A percentile compares a stretch with the other conserved stretches of the same genome.
Evolutionary conservation across 2,329 filamentous ascomycete genomes (phyloP).

Genomic region (Fusarium miscanthi): DNA sequence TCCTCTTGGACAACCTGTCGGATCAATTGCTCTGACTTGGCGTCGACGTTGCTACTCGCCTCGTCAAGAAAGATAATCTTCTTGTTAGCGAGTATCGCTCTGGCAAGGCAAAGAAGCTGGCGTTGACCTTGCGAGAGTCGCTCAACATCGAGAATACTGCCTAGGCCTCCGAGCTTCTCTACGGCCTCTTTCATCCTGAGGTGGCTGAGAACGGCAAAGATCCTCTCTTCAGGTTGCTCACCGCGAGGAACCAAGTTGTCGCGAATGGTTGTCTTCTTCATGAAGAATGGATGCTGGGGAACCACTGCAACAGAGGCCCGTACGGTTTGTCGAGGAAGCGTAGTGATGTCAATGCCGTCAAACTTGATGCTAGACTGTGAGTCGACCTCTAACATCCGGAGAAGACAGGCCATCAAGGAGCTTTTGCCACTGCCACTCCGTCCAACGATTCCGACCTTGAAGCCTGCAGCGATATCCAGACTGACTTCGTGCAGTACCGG

Average conservation of each 20-base stretch:
- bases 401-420: slow-evolving; percentile 55
- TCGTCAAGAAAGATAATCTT: slow-evolving; percentile 55
- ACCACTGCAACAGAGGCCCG: slow-evolving; percentile 54
- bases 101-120: slow-evolving; percentile 56
- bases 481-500: slow-evolving; percentile 46
- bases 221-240: slow-evolving; percentile 1
- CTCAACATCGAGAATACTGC: slow-evolving; percentile 47
- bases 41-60: slow-evolving; percentile 51
- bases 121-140: slow-evolving; percentile 56
- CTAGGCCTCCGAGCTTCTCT: slow-evolving; percentile 53
- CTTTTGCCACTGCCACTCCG: slow-evolving; percentile 53
- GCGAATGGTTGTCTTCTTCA: slow-evolving; percentile 58
- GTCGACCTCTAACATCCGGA: slow-evolving; percentile 60
- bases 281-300: slow-evolving; percentile 63
- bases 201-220: slow-evolving; percentile 53
- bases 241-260: slow-evolving; percentile 60
- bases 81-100: slow-evolving; percentile 50
- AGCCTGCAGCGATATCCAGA: slow-evolving; percentile 47
- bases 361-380: slow-evolving; percentile 55
- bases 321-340: slow-evolving; percentile 37
- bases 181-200: background rate
- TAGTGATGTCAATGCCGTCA: slow-evolving; percentile 55
- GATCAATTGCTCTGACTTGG: slow-evolving; percentile 49
- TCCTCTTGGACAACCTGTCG: slow-evolving; percentile 48
- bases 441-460: slow-evolving; percentile 58